These are phyloP conservation scores for Rhizophagus clarus DNA, from an alignment of 192 early-diverging fungal species.

Conservation along the genomic window DNA sequence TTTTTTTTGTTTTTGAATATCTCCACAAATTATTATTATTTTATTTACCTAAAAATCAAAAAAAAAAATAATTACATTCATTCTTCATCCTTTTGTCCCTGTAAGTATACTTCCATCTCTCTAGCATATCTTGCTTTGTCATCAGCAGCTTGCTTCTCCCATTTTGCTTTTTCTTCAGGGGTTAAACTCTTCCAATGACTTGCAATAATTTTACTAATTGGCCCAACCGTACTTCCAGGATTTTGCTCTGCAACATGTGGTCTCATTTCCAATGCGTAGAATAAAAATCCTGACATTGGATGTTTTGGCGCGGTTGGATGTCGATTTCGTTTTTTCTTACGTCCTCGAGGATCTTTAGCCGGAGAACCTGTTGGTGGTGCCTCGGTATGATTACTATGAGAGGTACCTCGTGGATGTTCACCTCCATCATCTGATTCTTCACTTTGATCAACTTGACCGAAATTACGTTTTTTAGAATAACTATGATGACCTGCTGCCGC, in stretches of 20 bases:
- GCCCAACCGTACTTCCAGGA: conserved; percentile 70
- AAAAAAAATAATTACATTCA: neutral
- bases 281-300: conserved; percentile 85
- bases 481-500: conserved; percentile 48
- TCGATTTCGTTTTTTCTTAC: conserved; percentile 69
- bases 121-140: conserved; percentile 72
- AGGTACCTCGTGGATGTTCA: neutral
- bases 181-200: conserved; percentile 65
- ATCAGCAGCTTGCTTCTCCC: conserved; percentile 53
- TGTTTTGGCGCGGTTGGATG: conserved; percentile 81
- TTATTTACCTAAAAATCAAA: too few relatives aligned
- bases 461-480: conserved; percentile 33
- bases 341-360: conserved; percentile 44
- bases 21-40: too few relatives aligned
- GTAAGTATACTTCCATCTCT: conserved; percentile 59
- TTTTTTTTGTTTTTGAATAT: too few relatives aligned
- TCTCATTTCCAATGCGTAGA: conserved; percentile 69
- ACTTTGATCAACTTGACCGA: neutral
- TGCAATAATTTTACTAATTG: conserved; percentile 77
- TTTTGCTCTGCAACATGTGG: conserved; percentile 63
- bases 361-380: neutral
- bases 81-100: conserved; percentile 22
- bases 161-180: conserved; percentile 49
- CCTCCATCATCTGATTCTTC: conserved; percentile 8
- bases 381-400: conserved; percentile 1